Evolutionary conservation across 192 early-diverging fungal genomes (phyloP).

Genomic region (Podila verticillata): DNA sequence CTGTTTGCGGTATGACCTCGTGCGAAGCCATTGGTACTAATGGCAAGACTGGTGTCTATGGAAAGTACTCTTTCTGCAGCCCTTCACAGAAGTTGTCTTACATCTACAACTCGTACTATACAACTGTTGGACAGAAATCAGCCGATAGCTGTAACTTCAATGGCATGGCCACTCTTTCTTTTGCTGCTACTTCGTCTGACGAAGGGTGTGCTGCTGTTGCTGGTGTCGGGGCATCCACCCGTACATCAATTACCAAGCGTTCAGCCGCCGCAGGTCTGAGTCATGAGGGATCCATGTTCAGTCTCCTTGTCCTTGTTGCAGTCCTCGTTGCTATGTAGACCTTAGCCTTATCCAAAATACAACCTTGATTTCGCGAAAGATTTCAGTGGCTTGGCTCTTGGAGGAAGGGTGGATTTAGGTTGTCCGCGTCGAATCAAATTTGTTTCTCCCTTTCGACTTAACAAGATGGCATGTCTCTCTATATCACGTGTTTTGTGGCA

Average conservation of each 20-base stretch:
- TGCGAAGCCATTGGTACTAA: constrained; percentile 57
- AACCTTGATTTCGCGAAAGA: neutral
- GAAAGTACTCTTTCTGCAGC: constrained; percentile 56
- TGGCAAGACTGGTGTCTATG: constrained; percentile 56
- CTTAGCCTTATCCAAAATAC: neutral
- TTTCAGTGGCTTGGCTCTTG: neutral
- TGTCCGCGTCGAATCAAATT: neutral
- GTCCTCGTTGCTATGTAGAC: neutral
- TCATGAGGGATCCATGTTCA: neutral
- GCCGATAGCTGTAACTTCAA: constrained; percentile 44
- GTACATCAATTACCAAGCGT: neutral
- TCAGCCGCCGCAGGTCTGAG: neutral
- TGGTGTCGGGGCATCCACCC: neutral
- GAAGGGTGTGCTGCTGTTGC: constrained; percentile 21
- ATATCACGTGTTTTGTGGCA: neutral
- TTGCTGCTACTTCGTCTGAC: constrained; percentile 15
- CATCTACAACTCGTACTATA: constrained; percentile 56
- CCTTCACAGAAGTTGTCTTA: constrained; percentile 56
- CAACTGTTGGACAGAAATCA: constrained; percentile 28
- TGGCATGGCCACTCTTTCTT: constrained; percentile 36
- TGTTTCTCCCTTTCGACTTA: constrained; percentile 6
- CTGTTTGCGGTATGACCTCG: constrained; percentile 52
- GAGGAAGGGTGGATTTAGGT: neutral
- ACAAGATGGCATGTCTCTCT: constrained; percentile 5
- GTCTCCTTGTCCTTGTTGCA: neutral